Evolutionary conservation across 306 rosid genomes (phyloP).

Genomic region (Dicorynia guianensis): DNA sequence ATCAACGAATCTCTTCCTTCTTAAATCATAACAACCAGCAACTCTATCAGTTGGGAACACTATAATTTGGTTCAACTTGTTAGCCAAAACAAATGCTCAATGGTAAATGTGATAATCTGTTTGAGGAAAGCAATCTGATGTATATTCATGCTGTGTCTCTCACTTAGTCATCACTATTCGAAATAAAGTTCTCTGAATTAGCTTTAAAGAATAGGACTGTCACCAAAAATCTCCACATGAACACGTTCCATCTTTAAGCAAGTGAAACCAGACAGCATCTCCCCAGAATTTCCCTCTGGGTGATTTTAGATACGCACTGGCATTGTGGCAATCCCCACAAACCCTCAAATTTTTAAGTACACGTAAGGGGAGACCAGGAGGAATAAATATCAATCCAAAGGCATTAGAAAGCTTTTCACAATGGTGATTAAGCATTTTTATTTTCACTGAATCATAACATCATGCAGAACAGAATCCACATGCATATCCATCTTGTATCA

Average conservation of each 20-base stretch:
- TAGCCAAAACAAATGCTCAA: neutral
- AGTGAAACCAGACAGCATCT: slow-evolving; percentile 83
- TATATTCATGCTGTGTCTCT: neutral
- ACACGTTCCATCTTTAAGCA: slow-evolving; percentile 86
- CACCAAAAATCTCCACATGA: slow-evolving; percentile 96
- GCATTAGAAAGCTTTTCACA: slow-evolving; percentile 94
- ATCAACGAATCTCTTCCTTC: neutral
- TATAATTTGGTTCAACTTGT: neutral
- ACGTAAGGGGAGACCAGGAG: slow-evolving; percentile 70
- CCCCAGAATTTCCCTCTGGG: slow-evolving; percentile 93
- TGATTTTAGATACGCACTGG: slow-evolving; percentile 84
- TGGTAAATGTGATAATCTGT: neutral
- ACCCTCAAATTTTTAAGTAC: slow-evolving; percentile 87
- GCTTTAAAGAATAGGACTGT: slow-evolving; percentile 32
- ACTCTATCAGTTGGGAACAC: neutral
- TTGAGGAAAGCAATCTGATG: slow-evolving; percentile 26
- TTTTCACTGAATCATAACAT: slow-evolving; percentile 80
- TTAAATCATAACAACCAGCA: slow-evolving; percentile 20
- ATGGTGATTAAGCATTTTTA: slow-evolving; percentile 81
- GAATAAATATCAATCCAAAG: slow-evolving; percentile 84
- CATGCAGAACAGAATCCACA: slow-evolving; percentile 83
- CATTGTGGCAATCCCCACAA: slow-evolving; percentile 92
- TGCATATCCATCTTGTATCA: slow-evolving; percentile 80
- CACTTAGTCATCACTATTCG: neutral
- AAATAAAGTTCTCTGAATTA: neutral